Evolutionary conservation across 176 grass and related monocot genomes (phyloP).

Genomic region (Calamus simplicifolius): DNA sequence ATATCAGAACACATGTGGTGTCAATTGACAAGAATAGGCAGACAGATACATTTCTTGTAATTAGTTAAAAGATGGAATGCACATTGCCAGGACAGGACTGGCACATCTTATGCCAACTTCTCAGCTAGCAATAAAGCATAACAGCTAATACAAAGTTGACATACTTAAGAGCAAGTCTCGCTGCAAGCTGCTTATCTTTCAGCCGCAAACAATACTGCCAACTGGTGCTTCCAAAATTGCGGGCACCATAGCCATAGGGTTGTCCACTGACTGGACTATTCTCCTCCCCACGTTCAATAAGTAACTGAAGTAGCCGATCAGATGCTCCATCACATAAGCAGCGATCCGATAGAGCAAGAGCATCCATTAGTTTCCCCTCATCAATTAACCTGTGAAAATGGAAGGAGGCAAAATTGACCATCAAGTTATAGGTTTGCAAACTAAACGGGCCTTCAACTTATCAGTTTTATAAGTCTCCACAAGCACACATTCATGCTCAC

Average conservation of each 20-base stretch:
- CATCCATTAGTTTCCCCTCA: slow-evolving; percentile 95
- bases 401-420: slow-evolving; percentile 22
- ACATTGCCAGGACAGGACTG: no score
- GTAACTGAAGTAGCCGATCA: slow-evolving; percentile 79
- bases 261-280: slow-evolving; percentile 31
- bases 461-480: no score
- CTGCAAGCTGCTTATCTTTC: slow-evolving; percentile 81
- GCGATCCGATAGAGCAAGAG: slow-evolving; percentile 86
- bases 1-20: no score
- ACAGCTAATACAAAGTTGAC: neutral
- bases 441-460: no score
- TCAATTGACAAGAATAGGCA: no score
- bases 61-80: no score
- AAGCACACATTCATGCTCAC: no score
- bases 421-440: no score
- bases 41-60: no score
- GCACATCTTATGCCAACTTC: no score
- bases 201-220: slow-evolving; percentile 94
- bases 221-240: slow-evolving; percentile 46
- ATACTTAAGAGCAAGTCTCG: slow-evolving; percentile 76
- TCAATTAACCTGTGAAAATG: slow-evolving; percentile 66
- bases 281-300: slow-evolving; percentile 60
- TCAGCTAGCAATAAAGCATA: no score
- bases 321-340: slow-evolving; percentile 86
- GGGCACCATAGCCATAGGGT: slow-evolving; percentile 26